Evolutionary conservation across 805 yeast species (phyloP).

Genomic region (Starmerella cellae): DNA sequence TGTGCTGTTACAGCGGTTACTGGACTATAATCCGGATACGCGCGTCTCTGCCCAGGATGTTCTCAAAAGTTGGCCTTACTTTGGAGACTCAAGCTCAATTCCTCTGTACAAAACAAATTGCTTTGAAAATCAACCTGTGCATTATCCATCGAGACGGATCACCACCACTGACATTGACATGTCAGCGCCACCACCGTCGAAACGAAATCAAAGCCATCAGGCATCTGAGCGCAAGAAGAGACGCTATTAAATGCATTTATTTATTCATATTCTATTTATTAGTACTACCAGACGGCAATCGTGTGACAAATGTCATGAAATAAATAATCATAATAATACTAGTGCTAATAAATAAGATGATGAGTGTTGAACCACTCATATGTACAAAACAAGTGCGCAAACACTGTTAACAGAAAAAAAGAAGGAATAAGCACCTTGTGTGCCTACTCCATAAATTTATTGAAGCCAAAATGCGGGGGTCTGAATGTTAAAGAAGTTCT

Average conservation of each 20-base stretch:
- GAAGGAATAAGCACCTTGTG: neutral
- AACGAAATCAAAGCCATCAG: neutral
- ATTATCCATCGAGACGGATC: conserved; percentile 77
- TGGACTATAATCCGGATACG: conserved; percentile 71
- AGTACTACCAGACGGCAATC: no score
- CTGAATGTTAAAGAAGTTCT: no score
- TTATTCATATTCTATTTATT: no score
- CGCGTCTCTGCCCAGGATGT: conserved; percentile 71
- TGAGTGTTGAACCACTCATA: no score
- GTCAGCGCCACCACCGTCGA: conserved; percentile 11
- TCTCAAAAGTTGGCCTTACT: conserved; percentile 48
- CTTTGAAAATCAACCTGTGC: conserved; percentile 58
- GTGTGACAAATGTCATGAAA: no score
- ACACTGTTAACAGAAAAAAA: neutral
- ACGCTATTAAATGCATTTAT: neutral
- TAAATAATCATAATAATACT: no score
- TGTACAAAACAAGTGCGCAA: no score
- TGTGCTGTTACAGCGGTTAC: conserved; percentile 45
- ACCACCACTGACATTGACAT: conserved; percentile 17
- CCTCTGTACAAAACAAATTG: conserved; percentile 50
- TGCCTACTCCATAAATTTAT: neutral
- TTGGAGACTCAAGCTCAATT: neutral
- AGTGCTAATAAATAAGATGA: no score
- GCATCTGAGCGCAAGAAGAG: conserved; percentile 4
- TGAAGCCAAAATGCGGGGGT: neutral